Percentiles rank a stretch among this genome's conserved stretches.
phyloP scores from a whole-genome alignment of 176 grass and related monocot species.

The Zea luxurians region DNA sequence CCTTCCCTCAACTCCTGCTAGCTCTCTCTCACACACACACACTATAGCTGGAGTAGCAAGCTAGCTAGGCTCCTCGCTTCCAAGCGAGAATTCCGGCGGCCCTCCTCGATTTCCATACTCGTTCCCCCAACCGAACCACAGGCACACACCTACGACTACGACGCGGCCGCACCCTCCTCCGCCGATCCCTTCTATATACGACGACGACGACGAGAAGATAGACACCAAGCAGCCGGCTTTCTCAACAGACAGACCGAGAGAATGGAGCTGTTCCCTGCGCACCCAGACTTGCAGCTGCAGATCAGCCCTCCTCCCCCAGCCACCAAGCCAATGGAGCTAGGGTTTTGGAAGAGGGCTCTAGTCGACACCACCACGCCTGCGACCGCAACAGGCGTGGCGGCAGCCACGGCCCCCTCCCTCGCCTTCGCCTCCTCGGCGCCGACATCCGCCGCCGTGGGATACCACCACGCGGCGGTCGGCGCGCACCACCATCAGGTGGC shows the following conservation, averaged over 20 bases:
- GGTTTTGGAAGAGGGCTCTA: slow-evolving; percentile 84
- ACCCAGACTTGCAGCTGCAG: slow-evolving; percentile 89
- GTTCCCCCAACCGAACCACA: slow-evolving; percentile 17
- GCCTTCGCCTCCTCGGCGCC: slow-evolving; percentile 23
- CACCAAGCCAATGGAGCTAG: slow-evolving; percentile 67
- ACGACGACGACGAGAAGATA: neutral
- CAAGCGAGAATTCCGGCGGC: slow-evolving; percentile 30
- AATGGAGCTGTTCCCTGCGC: slow-evolving; percentile 90
- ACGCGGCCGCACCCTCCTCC: neutral
- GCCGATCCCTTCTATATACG: slow-evolving; percentile 6
- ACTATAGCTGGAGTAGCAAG: neutral
- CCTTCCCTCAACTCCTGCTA: slow-evolving; percentile 1
- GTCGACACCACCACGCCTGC: slow-evolving; percentile 32
- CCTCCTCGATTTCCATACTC: slow-evolving; percentile 26
- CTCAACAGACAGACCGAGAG: neutral
- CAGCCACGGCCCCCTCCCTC: slow-evolving; percentile 17
- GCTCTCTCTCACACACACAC: neutral
- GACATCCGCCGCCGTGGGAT: slow-evolving; percentile 19
- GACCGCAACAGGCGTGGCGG: neutral
- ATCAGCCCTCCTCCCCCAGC: slow-evolving; percentile 64
- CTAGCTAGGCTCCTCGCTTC: neutral
- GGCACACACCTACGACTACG: too few relatives aligned
- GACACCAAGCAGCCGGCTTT: neutral
- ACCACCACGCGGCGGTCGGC: slow-evolving; percentile 14
- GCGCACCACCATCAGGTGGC: slow-evolving; percentile 3